Evolutionary conservation across 2,329 filamentous ascomycete species (phyloP).

Genomic region (Penicillium crustosum): DNA sequence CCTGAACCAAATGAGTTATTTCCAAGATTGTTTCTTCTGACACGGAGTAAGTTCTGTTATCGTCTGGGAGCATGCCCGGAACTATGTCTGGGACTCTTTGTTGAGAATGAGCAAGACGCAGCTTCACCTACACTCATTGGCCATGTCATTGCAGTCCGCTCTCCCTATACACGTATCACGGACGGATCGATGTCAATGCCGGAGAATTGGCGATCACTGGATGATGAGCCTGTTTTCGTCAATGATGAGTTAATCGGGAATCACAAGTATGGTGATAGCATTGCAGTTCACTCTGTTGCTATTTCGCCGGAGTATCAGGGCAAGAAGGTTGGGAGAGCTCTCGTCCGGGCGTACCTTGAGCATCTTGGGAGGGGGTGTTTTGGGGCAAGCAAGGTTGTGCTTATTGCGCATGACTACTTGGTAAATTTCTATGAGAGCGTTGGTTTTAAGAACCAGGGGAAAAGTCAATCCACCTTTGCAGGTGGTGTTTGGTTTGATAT

Average conservation of each 20-base stretch:
- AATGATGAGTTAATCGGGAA: slow-evolving; percentile 16
- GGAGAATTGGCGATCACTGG: slow-evolving; percentile 13
- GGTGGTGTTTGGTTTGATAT: slow-evolving; percentile 19
- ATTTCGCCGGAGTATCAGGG: slow-evolving; percentile 17
- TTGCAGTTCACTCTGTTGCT: slow-evolving; percentile 21
- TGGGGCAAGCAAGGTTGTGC: slow-evolving; percentile 4
- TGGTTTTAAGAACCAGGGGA: slow-evolving; percentile 14
- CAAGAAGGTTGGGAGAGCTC: slow-evolving; percentile 13
- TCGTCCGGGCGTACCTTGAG: slow-evolving; percentile 15
- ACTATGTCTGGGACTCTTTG: slow-evolving; percentile 17
- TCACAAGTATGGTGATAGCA: slow-evolving; percentile 11
- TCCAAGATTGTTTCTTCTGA: background rate
- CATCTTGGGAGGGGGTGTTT: background rate
- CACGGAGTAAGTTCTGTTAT: slow-evolving; percentile 15
- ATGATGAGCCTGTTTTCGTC: slow-evolving; percentile 1
- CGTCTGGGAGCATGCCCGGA: slow-evolving; percentile 13
- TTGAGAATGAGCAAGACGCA: slow-evolving; percentile 3
- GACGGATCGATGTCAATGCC: slow-evolving; percentile 22
- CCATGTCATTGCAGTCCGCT: slow-evolving; percentile 16
- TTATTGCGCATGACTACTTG: slow-evolving; percentile 22
- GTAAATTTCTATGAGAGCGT: slow-evolving; percentile 18
- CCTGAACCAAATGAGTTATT: background rate
- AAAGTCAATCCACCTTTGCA: slow-evolving; percentile 16
- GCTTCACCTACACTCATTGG: slow-evolving; percentile 11
- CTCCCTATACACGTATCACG: slow-evolving; percentile 6